Conservation (phyloP, 2,329 filamentous ascomycete genomes). For the Trichoderma breve region DNA sequence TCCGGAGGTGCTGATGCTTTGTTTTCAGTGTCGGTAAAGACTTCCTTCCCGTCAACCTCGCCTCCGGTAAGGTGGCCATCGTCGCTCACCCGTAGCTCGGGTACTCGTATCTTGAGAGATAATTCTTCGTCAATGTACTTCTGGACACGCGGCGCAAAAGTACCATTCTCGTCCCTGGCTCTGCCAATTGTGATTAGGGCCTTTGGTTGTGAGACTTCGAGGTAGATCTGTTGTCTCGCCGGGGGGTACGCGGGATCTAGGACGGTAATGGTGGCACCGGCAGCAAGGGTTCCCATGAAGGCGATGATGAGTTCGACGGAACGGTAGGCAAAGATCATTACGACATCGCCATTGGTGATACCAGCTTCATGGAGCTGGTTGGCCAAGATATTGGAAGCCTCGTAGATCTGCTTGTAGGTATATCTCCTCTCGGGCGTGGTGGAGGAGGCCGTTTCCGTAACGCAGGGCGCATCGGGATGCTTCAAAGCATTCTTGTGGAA, state of each 20-base stretch:
- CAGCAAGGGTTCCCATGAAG: conserved; percentile 70
- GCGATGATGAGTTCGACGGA: conserved; percentile 64
- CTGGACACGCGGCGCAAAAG: conserved; percentile 46
- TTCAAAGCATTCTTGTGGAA: conserved; percentile 65
- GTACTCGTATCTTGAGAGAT: conserved; percentile 69
- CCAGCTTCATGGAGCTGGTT: conserved; percentile 75
- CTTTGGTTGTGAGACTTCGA: conserved; percentile 61
- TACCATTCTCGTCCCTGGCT: conserved; percentile 46
- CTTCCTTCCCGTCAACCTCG: conserved; percentile 61
- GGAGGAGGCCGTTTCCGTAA: conserved; percentile 46
- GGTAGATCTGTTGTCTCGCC: conserved; percentile 53
- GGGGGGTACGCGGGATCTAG: conserved; percentile 62
- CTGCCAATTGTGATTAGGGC: conserved; percentile 63
- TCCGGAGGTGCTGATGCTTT: conserved; percentile 59
- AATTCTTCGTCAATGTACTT: conserved; percentile 72
- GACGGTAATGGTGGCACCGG: conserved; percentile 62
- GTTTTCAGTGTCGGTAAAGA: conserved; percentile 54
- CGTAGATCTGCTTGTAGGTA: conserved; percentile 82
- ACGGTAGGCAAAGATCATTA: conserved; percentile 88
- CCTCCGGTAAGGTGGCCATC: conserved; percentile 73
- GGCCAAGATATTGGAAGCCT: conserved; percentile 76
- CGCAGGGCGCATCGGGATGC: conserved; percentile 60
- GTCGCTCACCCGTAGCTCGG: conserved; percentile 67
- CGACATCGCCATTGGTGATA: conserved; percentile 76
- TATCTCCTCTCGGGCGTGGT: conserved; percentile 62